phyloP scores from a whole-genome alignment of 2,329 filamentous ascomycete genomes.

The Ceratocystis albifundus region DNA sequence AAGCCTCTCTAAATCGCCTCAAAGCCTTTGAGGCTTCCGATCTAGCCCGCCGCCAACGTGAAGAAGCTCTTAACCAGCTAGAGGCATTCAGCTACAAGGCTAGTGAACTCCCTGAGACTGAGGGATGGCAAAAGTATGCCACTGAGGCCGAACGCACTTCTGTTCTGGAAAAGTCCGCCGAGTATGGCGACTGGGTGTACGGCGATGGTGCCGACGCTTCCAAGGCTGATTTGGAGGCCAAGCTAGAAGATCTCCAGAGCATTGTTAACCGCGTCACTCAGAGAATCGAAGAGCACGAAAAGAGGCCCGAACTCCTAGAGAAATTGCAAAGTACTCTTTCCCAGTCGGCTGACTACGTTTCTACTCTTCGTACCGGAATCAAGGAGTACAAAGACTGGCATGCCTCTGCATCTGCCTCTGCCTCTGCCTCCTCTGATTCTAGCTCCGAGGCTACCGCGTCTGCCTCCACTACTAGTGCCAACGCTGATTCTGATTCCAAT shows the following conservation, averaged over 20 bases:
- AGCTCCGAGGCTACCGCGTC: constrained; percentile 31
- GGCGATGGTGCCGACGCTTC: constrained; percentile 67
- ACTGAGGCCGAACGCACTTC: constrained; percentile 54
- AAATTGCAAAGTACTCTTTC: constrained; percentile 58
- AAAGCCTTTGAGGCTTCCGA: constrained; percentile 80
- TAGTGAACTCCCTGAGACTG: constrained; percentile 68
- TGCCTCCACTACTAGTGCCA: constrained; percentile 37
- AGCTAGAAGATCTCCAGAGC: constrained; percentile 63
- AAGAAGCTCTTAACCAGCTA: constrained; percentile 85
- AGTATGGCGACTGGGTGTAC: constrained; percentile 81
- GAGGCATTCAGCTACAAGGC: constrained; percentile 86
- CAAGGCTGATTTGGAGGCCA: constrained; percentile 61
- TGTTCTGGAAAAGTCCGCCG: constrained; percentile 57
- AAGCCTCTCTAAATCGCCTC: constrained; percentile 55
- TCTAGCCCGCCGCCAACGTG: constrained; percentile 59
- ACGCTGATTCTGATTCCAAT: constrained; percentile 40
- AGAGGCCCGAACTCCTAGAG: constrained; percentile 59
- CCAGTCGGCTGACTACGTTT: constrained; percentile 58
- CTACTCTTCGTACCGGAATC: constrained; percentile 59
- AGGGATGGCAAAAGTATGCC: constrained; percentile 60
- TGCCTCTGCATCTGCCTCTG: constrained; percentile 40
- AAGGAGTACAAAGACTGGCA: constrained; percentile 53
- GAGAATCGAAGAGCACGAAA: constrained; percentile 58
- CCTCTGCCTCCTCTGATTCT: constrained; percentile 36
- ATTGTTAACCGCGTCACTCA: constrained; percentile 67